Conservation (phyloP, 805 yeast species). For the Hanseniaspora lachancei region DNA sequence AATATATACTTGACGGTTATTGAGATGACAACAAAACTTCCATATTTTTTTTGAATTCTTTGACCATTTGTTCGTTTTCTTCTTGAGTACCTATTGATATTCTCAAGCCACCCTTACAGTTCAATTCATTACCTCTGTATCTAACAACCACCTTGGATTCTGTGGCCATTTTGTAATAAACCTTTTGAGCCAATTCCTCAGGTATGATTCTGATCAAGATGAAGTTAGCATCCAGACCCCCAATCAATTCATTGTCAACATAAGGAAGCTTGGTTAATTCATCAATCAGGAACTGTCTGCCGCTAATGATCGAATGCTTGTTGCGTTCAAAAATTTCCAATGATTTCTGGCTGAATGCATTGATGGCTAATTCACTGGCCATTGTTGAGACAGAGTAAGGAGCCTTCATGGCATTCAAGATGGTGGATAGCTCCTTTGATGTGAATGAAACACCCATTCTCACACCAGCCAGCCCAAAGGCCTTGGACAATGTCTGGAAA, state of each 20-base stretch:
- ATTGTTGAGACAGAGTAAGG: slow-evolving; percentile 86
- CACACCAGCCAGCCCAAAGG: slow-evolving; percentile 93
- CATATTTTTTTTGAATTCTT: slow-evolving; percentile 33
- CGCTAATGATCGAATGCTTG: slow-evolving; percentile 37
- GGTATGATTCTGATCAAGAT: slow-evolving; percentile 59
- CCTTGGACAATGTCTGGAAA: slow-evolving; percentile 82
- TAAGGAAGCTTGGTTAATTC: slow-evolving; percentile 45
- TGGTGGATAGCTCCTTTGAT: slow-evolving; percentile 42
- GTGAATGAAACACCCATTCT: slow-evolving; percentile 75
- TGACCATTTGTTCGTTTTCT: slow-evolving; percentile 52
- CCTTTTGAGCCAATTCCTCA: slow-evolving; percentile 54
- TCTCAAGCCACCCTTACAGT: slow-evolving; percentile 79
- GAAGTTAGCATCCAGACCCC: slow-evolving; percentile 81
- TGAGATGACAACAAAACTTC: slow-evolving; percentile 15
- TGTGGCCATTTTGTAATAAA: slow-evolving; percentile 61
- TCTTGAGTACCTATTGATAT: slow-evolving; percentile 72
- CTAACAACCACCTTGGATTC: slow-evolving; percentile 71
- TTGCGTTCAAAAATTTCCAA: slow-evolving; percentile 44
- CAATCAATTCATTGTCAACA: slow-evolving; percentile 55
- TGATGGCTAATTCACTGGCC: slow-evolving; percentile 59
- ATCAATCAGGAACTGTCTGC: slow-evolving; percentile 43
- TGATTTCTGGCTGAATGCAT: slow-evolving; percentile 54
- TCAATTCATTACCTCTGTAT: slow-evolving; percentile 79
- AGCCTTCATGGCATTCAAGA: slow-evolving; percentile 82
- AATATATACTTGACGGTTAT: background rate